phyloP scores from a whole-genome alignment of 2,329 filamentous ascomycete species.

The Helminthosporium solani region DNA sequence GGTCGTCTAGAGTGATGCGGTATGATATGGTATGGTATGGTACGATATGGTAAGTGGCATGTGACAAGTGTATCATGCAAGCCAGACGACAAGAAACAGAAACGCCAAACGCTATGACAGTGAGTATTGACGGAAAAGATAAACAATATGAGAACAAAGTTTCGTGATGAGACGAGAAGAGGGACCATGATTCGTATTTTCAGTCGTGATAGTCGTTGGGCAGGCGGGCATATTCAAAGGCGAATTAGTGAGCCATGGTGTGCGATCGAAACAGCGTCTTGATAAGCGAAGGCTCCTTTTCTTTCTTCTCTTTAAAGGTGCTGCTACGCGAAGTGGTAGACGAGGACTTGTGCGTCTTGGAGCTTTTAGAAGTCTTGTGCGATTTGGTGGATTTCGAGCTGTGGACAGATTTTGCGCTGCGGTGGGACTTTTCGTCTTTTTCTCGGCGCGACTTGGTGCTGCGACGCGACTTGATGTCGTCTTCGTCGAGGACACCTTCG shows the following conservation, averaged over 20 bases:
- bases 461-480: conserved; percentile 47
- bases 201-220: background rate
- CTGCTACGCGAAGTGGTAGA: conserved; percentile 17
- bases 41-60: no score
- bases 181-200: no score
- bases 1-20: no score
- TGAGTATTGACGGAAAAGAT: background rate
- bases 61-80: no score
- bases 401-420: conserved; percentile 26
- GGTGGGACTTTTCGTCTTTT: conserved; percentile 28
- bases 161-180: no score
- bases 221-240: background rate
- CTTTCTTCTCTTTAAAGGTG: conserved; percentile 33
- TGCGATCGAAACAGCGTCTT: conserved; percentile 46
- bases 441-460: conserved; percentile 24
- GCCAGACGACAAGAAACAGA: background rate
- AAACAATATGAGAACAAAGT: background rate
- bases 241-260: conserved; percentile 10
- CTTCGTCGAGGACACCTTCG: conserved; percentile 50
- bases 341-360: conserved; percentile 12
- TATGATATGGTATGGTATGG: no score
- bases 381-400: conserved; percentile 30
- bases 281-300: conserved; percentile 46
- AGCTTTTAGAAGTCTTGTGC: conserved; percentile 25
- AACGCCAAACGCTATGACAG: background rate